These are phyloP conservation scores for Fraxinus sp. DNA, from an alignment of 305 asterid genomes.

Conservation along the genomic window DNA sequence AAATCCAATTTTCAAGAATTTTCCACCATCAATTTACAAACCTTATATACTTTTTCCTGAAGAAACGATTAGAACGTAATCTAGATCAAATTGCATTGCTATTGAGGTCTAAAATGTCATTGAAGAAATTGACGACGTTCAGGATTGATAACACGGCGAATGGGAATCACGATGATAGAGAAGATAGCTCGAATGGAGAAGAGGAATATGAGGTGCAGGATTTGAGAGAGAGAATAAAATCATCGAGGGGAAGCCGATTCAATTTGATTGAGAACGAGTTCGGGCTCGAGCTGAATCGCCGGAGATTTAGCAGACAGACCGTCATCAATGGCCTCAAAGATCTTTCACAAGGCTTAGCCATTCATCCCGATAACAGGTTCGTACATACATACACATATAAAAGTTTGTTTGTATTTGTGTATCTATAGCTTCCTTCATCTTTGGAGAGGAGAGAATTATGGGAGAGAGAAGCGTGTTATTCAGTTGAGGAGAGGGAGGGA, in stretches of 20 bases:
- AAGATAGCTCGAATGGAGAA: constrained; percentile 15
- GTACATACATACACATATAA: neutral
- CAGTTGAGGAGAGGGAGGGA: neutral
- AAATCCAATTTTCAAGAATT: neutral
- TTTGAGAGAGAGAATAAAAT: constrained; percentile 47
- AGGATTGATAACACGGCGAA: constrained; percentile 2
- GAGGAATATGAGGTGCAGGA: constrained; percentile 63
- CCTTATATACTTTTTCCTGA: neutral
- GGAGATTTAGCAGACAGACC: constrained; percentile 51
- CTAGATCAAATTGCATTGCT: neutral
- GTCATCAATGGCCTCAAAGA: constrained; percentile 59
- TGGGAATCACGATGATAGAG: constrained; percentile 13
- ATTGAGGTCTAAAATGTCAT: neutral
- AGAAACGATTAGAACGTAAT: neutral
- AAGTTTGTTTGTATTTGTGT: neutral
- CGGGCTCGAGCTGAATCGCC: constrained; percentile 33
- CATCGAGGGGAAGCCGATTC: constrained; percentile 59
- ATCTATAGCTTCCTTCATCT: neutral
- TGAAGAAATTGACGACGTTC: constrained; percentile 20
- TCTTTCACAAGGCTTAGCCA: constrained; percentile 49
- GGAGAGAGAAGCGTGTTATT: neutral
- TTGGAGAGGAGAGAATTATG: neutral
- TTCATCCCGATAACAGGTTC: constrained; percentile 75
- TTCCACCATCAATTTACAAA: neutral
- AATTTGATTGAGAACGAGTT: constrained; percentile 59